These are phyloP conservation scores for Trametes sp. DNA, from an alignment of 1,284 basidiomycete genomes.

Conservation along the genomic window DNA sequence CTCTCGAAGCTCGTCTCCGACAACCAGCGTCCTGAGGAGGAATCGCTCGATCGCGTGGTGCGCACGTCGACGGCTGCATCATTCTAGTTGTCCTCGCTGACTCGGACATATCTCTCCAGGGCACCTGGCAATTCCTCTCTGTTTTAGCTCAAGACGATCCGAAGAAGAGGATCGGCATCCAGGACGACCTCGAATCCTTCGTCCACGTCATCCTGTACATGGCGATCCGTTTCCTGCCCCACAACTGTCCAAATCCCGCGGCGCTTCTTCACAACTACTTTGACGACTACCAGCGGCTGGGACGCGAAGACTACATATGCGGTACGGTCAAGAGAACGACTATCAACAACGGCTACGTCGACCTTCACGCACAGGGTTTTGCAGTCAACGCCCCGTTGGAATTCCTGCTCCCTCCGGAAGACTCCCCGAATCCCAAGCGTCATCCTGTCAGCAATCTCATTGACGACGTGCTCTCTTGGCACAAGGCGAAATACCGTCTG, in stretches of 20 bases:
- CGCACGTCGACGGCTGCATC: neutral
- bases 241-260: constrained; percentile 2
- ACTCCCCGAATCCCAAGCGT: too few relatives aligned
- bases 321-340: neutral
- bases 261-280: constrained; percentile 17
- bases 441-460: neutral
- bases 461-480: constrained; percentile 1
- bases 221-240: constrained; percentile 15
- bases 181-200: constrained; percentile 29
- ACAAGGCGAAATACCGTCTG: too few relatives aligned
- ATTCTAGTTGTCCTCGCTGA: neutral
- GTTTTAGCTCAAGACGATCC: neutral
- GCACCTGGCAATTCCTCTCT: constrained; percentile 24
- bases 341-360: neutral
- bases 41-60: constrained; percentile 2
- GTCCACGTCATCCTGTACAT: constrained; percentile 22
- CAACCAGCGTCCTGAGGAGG: neutral
- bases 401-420: too few relatives aligned
- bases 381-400: too few relatives aligned
- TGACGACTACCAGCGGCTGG: neutral
- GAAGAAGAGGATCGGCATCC: neutral
- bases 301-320: neutral
- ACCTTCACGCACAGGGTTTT: neutral
- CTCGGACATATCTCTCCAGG: neutral
- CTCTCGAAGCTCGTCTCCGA: neutral